Evolutionary conservation across 345 rosid genomes (phyloP).

Genomic region (Brassica napus): DNA sequence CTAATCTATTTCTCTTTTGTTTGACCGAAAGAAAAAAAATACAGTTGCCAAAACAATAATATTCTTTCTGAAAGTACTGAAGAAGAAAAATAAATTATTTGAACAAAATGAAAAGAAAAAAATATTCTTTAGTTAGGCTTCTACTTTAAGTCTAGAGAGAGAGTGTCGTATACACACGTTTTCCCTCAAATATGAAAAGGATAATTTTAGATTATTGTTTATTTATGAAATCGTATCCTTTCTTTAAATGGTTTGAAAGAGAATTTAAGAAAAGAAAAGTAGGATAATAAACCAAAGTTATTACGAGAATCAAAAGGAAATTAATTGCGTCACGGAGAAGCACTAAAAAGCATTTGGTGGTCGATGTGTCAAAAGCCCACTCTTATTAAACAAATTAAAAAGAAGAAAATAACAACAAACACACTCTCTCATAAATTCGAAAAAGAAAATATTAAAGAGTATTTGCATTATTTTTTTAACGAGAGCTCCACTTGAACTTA

Average conservation of each 20-base stretch:
- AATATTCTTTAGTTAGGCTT: background rate
- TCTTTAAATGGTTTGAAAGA: constrained; percentile 26
- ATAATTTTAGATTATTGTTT: background rate
- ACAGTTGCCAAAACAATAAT: constrained; percentile 11
- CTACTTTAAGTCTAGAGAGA: constrained; percentile 12
- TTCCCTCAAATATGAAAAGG: constrained; percentile 19
- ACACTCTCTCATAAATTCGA: background rate
- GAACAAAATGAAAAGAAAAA: background rate
- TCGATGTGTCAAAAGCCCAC: constrained; percentile 56
- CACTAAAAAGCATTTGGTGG: constrained; percentile 57
- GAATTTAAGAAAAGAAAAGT: background rate
- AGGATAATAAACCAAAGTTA: constrained; percentile 12
- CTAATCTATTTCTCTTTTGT: background rate
- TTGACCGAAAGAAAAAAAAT: background rate
- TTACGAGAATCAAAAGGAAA: constrained; percentile 35
- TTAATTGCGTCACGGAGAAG: constrained; percentile 45
- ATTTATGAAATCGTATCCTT: background rate
- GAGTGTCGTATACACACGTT: constrained; percentile 8
- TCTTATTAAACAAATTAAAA: constrained; percentile 29
- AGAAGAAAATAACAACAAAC: constrained; percentile 24
- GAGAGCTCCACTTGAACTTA: constrained; percentile 36
- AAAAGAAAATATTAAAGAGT: constrained; percentile 5
- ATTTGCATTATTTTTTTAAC: constrained; percentile 31
- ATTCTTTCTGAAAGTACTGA: constrained; percentile 3
- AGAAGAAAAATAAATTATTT: background rate